Base-by-base conservation (phyloP, 257 asterid species). In the Ajuga chamaepitys region DNA sequence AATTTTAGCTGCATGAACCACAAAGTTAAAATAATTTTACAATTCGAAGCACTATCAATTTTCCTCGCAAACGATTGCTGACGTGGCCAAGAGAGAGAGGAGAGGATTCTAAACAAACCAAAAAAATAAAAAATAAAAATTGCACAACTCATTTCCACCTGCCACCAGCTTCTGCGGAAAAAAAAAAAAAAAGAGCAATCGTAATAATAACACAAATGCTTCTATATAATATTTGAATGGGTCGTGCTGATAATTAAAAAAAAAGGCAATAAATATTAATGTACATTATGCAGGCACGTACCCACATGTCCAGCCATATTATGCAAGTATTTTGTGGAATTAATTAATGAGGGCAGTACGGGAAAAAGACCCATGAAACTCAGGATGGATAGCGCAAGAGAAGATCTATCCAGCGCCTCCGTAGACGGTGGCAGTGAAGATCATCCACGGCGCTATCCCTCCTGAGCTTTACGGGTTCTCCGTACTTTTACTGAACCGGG, bases 301-400 rank as follows among this genome's bases (percentile, higher is more conserved):
- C 50, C 74, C 61, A 55, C 51, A 17, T 35, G 26, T 25, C 35
- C 20, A 14, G 40, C 62, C 74, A 44, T 11, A 37, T 57, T 34
- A 8, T 30, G n/a, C n/a, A n/a, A n/a, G n/a, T 9, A 5, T 11
- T 30, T n/a, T n/a, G 22, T 17, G 52, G 9, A 38, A 10, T 9
- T 14, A 32, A 73, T 40, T 8, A 52, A 42, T 5, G 26, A 21
- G 21, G 30, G 12, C 9, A 72, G 81, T 76, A 72, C 40, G 67
- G 30, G 6, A 32, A 4, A 35, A 63, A 72, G 78, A 81, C 67
- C 88, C 81, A 73, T 81, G 77, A 81, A 81, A 81, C 94, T 77
- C 94, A 86, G 82, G 90, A 86, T 83, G 88, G 90, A 86, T 86
- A 86, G 94, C 94, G 86, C 86, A 22, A n/a, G 61, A 42, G 28